Evolutionary conservation across 495 filamentous ascomycete genomes (phyloP), one percentile per base, ranked within the genome.

Genomic region (Xylona heveae): DNA sequence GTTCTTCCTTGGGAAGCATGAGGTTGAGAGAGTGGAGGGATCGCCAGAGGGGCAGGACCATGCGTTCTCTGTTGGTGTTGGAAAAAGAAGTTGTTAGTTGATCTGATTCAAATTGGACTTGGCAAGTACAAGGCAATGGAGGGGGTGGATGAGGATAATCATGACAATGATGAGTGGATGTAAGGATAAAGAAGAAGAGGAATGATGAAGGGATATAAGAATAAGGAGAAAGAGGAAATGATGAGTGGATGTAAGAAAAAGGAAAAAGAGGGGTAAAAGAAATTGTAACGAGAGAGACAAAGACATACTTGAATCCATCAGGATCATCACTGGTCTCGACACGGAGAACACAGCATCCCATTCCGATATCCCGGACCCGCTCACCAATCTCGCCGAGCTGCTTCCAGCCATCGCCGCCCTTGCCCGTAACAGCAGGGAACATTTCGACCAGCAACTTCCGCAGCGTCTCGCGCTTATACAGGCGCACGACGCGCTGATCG

Each of bases 1-100:
- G 69, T 29, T 97, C 88, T 46, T 97, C 88, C 56, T 95, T 97
- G 31, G 82, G 82, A 41, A 94, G 57, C 88, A 97, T 97, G 24
- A 97, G 66, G 50, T 95, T 97, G 31, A 93, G 54, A 2, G 70
- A 78, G 37, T 79, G 68, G 40, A 88, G 55, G 34, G 78, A 82
- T 47, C 82, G 72, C 88, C 88, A 97, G 15, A 97, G 55, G 5
- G 88, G 85, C 27, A 97, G 58, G 2, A 83, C 72, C 66, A 92
- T 81, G 9, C 63, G 59, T 48, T 93, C 83, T 31, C 61, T 68
- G 23, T 35, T n/a, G n/a, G n/a, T n/a, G n/a, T n/a, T n/a, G n/a
- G n/a, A n/a, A n/a, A n/a, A n/a, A n/a, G n/a, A n/a, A n/a, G n/a
- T n/a, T n/a, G n/a, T n/a, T n/a, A n/a, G n/a, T n/a, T n/a, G n/a